phyloP scores from a whole-genome alignment of 1,284 basidiomycete genomes.

The Ganoderma multipileum region DNA sequence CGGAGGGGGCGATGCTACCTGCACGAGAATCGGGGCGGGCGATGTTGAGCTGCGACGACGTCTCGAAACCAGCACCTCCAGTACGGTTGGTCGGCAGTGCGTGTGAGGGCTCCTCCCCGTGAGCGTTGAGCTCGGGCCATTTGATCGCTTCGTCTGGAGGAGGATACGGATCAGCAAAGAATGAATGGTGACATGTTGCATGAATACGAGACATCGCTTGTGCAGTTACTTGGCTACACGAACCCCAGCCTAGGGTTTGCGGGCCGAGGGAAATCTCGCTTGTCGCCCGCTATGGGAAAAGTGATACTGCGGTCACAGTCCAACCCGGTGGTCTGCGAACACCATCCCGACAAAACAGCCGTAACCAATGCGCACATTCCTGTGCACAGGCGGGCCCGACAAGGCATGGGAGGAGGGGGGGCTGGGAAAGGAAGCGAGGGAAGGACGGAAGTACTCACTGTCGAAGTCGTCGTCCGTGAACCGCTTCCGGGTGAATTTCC shows the following conservation, averaged over 20 bases:
- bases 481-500: constrained; percentile 84
- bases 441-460: constrained; percentile 54
- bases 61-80: constrained; percentile 69
- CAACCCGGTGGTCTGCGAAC: constrained; percentile 13
- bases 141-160: constrained; percentile 78
- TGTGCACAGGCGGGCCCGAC: not conserved
- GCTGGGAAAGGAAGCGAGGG: constrained; percentile 13
- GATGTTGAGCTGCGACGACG: constrained; percentile 63
- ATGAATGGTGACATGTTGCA: constrained; percentile 10
- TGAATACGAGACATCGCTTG: not conserved
- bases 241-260: constrained; percentile 25
- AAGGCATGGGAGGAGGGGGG: not conserved
- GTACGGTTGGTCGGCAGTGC: constrained; percentile 69
- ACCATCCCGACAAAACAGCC: not conserved
- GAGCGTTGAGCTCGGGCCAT: constrained; percentile 83
- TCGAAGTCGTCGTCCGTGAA: constrained; percentile 73
- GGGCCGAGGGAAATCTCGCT: constrained; percentile 9
- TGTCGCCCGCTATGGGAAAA: constrained; percentile 6
- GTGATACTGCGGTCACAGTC: constrained; percentile 15
- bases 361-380: not conserved
- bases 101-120: constrained; percentile 49
- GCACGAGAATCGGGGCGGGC: constrained; percentile 51
- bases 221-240: not conserved
- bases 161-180: constrained; percentile 9
- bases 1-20: constrained; percentile 49